A percentile compares a stretch with the other conserved stretches of the same genome.
phyloP scores from a whole-genome alignment of 2,329 filamentous ascomycete genomes.

The Colletotrichum theobromicola region DNA sequence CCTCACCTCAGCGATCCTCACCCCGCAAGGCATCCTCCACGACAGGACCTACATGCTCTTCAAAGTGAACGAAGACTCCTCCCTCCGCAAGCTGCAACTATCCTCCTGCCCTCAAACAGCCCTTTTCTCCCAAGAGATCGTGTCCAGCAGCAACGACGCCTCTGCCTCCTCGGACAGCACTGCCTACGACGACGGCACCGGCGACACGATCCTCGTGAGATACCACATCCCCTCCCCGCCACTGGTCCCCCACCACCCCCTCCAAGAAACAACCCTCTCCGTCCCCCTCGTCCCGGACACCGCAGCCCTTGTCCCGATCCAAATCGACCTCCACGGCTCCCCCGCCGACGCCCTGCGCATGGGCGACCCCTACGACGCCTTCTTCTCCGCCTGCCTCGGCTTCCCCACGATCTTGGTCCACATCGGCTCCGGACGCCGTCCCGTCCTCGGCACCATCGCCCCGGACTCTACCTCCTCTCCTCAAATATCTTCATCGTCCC shows the following conservation, averaged over 20 bases:
- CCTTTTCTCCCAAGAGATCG: conserved; percentile 67
- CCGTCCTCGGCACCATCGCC: conserved; percentile 66
- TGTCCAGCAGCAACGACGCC: conserved; percentile 30
- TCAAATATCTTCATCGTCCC: background rate
- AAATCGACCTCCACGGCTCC: conserved; percentile 66
- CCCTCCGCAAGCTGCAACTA: conserved; percentile 65
- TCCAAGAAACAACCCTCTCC: conserved; percentile 46
- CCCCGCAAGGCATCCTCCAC: conserved; percentile 65
- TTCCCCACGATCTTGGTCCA: conserved; percentile 67
- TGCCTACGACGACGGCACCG: conserved; percentile 31
- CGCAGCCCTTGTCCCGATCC: conserved; percentile 47
- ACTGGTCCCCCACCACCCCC: conserved; percentile 40
- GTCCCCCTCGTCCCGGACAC: conserved; percentile 63
- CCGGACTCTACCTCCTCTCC: conserved; percentile 9
- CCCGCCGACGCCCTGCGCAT: conserved; percentile 66
- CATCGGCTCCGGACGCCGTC: conserved; percentile 64
- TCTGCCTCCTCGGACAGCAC: conserved; percentile 50
- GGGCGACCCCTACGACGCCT: conserved; percentile 62
- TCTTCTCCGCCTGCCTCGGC: conserved; percentile 73
- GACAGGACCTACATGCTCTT: conserved; percentile 77
- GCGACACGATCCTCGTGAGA: conserved; percentile 43
- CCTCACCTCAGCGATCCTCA: conserved; percentile 58
- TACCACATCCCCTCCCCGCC: conserved; percentile 45
- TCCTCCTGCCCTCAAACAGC: conserved; percentile 61
- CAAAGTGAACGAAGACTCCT: conserved; percentile 47